These are phyloP conservation scores for Prunus fruticosa DNA, from an alignment of 306 rosid species.

Conservation along the genomic window DNA sequence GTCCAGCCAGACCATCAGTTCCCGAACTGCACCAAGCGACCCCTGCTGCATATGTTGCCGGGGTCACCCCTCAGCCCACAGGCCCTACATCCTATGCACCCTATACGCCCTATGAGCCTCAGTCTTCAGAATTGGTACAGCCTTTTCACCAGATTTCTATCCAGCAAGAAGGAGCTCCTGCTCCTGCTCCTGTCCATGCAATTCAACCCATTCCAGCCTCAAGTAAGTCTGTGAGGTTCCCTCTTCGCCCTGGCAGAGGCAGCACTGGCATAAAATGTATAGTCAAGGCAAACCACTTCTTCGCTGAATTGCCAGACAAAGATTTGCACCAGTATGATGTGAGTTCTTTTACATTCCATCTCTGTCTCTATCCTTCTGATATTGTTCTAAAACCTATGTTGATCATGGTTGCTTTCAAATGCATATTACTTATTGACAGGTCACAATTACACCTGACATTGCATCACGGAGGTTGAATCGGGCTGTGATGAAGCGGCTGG, in stretches of 20 bases:
- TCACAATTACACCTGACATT: slow-evolving; percentile 85
- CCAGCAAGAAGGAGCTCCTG: slow-evolving; percentile 37
- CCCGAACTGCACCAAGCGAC: slow-evolving; percentile 99
- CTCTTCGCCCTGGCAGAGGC: slow-evolving; percentile 93
- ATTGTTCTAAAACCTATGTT: background rate
- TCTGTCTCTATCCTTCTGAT: background rate
- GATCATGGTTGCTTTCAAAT: background rate
- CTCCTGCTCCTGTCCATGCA: slow-evolving; percentile 21
- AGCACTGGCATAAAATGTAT: slow-evolving; percentile 53
- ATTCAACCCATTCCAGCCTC: slow-evolving; percentile 56
- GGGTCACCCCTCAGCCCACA: slow-evolving; percentile 29
- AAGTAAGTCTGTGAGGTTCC: slow-evolving; percentile 84
- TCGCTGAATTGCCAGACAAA: slow-evolving; percentile 77
- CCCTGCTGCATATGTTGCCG: slow-evolving; percentile 40
- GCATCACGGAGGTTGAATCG: slow-evolving; percentile 82
- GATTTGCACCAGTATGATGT: slow-evolving; percentile 97
- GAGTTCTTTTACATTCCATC: slow-evolving; percentile 29
- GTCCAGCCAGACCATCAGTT: slow-evolving; percentile 50
- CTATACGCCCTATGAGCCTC: slow-evolving; percentile 16
- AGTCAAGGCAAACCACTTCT: slow-evolving; percentile 92
- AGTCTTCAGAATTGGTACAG: slow-evolving; percentile 31
- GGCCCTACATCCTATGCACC: background rate
- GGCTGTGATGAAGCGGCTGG: slow-evolving; percentile 79
- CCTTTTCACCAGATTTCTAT: slow-evolving; percentile 38
- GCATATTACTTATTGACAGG: slow-evolving; percentile 36